These are phyloP conservation scores for Globisporangium megalacanthum DNA, from an alignment of 352 stramenopile genomes.

Conservation along the genomic window DNA sequence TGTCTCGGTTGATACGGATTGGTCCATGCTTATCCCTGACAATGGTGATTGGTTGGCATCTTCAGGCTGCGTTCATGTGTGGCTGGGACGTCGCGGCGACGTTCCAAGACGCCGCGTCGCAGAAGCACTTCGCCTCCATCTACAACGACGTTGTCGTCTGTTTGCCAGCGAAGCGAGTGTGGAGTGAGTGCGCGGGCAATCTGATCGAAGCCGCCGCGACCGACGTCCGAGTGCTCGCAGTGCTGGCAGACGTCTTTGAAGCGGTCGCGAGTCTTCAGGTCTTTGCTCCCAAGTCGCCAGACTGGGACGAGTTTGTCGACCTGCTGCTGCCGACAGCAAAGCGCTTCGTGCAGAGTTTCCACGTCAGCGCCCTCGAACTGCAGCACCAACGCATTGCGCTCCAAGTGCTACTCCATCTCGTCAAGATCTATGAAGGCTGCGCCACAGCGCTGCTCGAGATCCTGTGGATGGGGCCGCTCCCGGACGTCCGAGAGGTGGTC, in stretches of 20 bases:
- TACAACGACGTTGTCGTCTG: slow-evolving; percentile 41
- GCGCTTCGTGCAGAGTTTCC: slow-evolving; percentile 30
- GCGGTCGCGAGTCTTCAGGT: slow-evolving; percentile 31
- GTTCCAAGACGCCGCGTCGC: slow-evolving; percentile 27
- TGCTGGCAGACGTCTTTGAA: slow-evolving; percentile 32
- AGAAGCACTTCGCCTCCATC: slow-evolving; percentile 26
- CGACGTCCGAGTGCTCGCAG: slow-evolving; percentile 25
- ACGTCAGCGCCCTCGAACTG: slow-evolving; percentile 15
- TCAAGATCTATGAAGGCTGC: slow-evolving; percentile 37
- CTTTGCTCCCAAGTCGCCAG: slow-evolving; percentile 22
- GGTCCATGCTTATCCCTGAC: slow-evolving; percentile 13
- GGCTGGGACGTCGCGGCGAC: slow-evolving; percentile 42
- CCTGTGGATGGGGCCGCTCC: slow-evolving; percentile 27
- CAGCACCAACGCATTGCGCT: slow-evolving; percentile 35
- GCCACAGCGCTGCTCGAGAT: slow-evolving; percentile 21
- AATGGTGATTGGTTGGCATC: not conserved
- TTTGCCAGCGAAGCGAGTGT: slow-evolving; percentile 33
- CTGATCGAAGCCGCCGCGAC: slow-evolving; percentile 26
- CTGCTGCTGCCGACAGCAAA: slow-evolving; percentile 35
- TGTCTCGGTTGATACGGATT: not conserved
- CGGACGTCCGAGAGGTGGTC: slow-evolving; percentile 29
- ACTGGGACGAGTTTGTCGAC: slow-evolving; percentile 49
- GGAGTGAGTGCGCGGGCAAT: slow-evolving; percentile 25
- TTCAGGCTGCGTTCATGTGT: slow-evolving; percentile 27
- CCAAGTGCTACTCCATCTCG: slow-evolving; percentile 34